Conservation (phyloP, 192 early-diverging fungal genomes). For the Globomyces pollinis-pini region DNA sequence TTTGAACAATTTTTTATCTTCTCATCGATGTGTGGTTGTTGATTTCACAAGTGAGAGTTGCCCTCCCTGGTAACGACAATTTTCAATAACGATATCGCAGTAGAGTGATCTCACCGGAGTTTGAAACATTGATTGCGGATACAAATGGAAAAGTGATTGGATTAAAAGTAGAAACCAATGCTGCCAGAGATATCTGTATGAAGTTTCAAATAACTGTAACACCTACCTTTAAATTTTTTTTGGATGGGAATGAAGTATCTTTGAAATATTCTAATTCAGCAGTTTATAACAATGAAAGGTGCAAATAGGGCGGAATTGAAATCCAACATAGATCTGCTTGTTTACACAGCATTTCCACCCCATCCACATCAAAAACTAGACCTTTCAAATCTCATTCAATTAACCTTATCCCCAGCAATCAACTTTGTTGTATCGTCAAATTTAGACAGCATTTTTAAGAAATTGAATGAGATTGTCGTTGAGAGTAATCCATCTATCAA, state of each 20-base stretch:
- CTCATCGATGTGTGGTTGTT: slow-evolving; percentile 48
- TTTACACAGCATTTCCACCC: slow-evolving; percentile 59
- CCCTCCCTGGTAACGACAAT: too few relatives aligned
- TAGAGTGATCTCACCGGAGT: slow-evolving; percentile 59
- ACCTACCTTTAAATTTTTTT: slow-evolving; percentile 67
- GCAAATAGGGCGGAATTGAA: slow-evolving; percentile 55
- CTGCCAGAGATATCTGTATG: slow-evolving; percentile 44
- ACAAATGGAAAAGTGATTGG: slow-evolving; percentile 45
- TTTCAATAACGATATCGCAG: too few relatives aligned
- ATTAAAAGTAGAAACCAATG: slow-evolving; percentile 51
- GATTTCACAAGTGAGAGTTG: slow-evolving; percentile 66
- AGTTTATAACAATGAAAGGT: slow-evolving; percentile 49
- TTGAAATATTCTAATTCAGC: slow-evolving; percentile 1
- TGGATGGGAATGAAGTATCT: slow-evolving; percentile 41
- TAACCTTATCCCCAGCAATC: slow-evolving; percentile 21
- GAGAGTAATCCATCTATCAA: not conserved
- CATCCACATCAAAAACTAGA: slow-evolving; percentile 40
- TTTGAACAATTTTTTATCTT: slow-evolving; percentile 34
- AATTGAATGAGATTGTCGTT: slow-evolving; percentile 13
- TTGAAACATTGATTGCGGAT: slow-evolving; percentile 47
- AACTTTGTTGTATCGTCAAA: slow-evolving; percentile 27
- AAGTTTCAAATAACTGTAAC: slow-evolving; percentile 53
- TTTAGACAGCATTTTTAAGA: slow-evolving; percentile 37
- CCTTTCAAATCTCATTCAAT: slow-evolving; percentile 28
- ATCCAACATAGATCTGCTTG: slow-evolving; percentile 48